These are phyloP conservation scores for Talaromyces thailandensis DNA, from an alignment of 495 filamentous ascomycete genomes.

Conservation along the genomic window DNA sequence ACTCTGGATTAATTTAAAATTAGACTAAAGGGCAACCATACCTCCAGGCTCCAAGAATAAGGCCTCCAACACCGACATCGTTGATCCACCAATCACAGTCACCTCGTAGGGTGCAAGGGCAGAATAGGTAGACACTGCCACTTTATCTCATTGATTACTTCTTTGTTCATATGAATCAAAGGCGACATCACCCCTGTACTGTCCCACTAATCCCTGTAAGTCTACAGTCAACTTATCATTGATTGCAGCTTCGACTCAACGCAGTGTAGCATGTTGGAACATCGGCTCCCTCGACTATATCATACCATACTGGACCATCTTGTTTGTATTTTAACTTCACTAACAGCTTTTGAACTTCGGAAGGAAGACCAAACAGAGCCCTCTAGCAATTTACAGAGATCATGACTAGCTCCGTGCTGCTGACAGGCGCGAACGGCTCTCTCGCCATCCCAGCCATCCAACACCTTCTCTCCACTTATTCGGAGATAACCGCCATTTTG, in stretches of 20 bases:
- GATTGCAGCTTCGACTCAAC: background rate
- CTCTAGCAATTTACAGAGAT: background rate
- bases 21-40: too few relatives aligned
- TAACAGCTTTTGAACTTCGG: background rate
- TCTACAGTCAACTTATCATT: background rate
- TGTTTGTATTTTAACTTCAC: background rate
- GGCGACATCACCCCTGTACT: too few relatives aligned
- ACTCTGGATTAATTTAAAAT: too few relatives aligned
- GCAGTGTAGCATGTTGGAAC: background rate
- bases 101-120: too few relatives aligned
- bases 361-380: background rate
- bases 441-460: conserved; percentile 25
- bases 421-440: conserved; percentile 38
- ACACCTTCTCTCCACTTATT: conserved; percentile 22
- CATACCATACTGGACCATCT: too few relatives aligned
- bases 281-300: too few relatives aligned
- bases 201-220: background rate
- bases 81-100: too few relatives aligned
- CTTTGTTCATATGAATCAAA: too few relatives aligned
- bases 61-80: too few relatives aligned
- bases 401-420: conserved; percentile 10
- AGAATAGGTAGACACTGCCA: too few relatives aligned
- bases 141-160: too few relatives aligned
- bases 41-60: too few relatives aligned
- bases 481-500: conserved; percentile 26